A percentile compares a stretch with the other conserved stretches of the same genome.
These are phyloP conservation scores for Akanthomyces uredinophilus DNA, from an alignment of 2,329 filamentous ascomycete genomes.

Conservation along the genomic window DNA sequence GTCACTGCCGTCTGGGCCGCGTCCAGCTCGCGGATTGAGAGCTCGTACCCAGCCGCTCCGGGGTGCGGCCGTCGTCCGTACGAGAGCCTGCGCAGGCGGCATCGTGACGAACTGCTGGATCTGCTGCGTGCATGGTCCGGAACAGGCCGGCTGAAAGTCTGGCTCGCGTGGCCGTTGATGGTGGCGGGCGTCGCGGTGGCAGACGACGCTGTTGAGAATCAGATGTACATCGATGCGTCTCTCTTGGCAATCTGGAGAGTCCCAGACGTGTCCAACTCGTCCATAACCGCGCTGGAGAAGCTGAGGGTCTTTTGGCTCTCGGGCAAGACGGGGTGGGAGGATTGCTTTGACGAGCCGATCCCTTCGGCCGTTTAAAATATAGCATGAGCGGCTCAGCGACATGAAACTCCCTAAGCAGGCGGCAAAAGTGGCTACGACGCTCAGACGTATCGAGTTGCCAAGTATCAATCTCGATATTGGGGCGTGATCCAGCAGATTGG, in stretches of 20 bases:
- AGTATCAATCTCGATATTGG: too few species aligned
- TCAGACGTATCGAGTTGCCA: too few species aligned
- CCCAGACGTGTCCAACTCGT: not conserved
- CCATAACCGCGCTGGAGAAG: not conserved
- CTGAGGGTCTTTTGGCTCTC: not conserved
- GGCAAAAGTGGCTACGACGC: too few species aligned
- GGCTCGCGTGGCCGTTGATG: conserved; percentile 1
- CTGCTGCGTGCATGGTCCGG: not conserved
- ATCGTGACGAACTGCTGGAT: not conserved
- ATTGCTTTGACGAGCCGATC: conserved; percentile 1
- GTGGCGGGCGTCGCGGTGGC: not conserved
- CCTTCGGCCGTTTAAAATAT: not conserved
- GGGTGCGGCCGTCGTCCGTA: not conserved
- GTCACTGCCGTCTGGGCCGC: not conserved
- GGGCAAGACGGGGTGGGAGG: conserved; percentile 4
- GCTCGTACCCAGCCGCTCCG: not conserved
- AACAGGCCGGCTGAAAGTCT: not conserved
- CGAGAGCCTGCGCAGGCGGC: not conserved
- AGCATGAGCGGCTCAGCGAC: too few species aligned
- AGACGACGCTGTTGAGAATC: not conserved
- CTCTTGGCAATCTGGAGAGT: not conserved
- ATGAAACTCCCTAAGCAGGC: too few species aligned
- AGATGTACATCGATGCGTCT: not conserved
- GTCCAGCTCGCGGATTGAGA: not conserved
- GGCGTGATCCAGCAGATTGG: too few species aligned